A percentile compares a stretch with the other conserved stretches of the same genome.
These are phyloP conservation scores for Xylaria bambusicola DNA, from an alignment of 495 filamentous ascomycete species.

Conservation along the genomic window DNA sequence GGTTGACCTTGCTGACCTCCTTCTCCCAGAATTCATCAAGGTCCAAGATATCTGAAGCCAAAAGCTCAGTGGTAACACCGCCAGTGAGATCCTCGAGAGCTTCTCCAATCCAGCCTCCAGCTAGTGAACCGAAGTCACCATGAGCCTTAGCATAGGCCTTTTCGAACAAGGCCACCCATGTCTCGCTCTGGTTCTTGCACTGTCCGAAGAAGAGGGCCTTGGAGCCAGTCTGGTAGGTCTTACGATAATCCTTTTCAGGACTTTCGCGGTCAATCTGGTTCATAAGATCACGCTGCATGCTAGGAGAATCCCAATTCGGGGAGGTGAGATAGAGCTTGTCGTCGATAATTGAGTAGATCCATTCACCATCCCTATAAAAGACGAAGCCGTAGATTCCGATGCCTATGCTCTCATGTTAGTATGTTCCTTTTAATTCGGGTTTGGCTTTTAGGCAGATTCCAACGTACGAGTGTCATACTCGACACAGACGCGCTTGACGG, in stretches of 20 bases:
- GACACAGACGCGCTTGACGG: slow-evolving; percentile 83
- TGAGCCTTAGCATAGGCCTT: slow-evolving; percentile 98
- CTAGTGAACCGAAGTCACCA: slow-evolving; percentile 75
- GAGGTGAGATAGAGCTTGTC: slow-evolving; percentile 77
- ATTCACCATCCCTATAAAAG: slow-evolving; percentile 91
- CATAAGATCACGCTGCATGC: slow-evolving; percentile 54
- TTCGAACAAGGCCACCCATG: slow-evolving; percentile 89
- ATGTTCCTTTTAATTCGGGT: not conserved
- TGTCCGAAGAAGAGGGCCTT: slow-evolving; percentile 87
- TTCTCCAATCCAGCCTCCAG: slow-evolving; percentile 86
- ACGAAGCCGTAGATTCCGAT: slow-evolving; percentile 96
- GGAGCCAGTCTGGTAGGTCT: slow-evolving; percentile 75
- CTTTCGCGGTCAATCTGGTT: slow-evolving; percentile 63
- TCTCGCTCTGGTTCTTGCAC: slow-evolving; percentile 85
- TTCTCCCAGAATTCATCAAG: slow-evolving; percentile 86
- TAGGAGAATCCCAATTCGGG: slow-evolving; percentile 72
- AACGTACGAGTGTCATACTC: slow-evolving; percentile 60
- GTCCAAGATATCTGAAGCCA: slow-evolving; percentile 85
- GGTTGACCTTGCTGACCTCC: slow-evolving; percentile 83
- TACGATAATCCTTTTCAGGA: slow-evolving; percentile 75
- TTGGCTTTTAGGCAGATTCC: not conserved
- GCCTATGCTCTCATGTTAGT: slow-evolving; percentile 31
- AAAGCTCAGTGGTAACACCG: slow-evolving; percentile 83
- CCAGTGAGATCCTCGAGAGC: slow-evolving; percentile 92
- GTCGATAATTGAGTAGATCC: slow-evolving; percentile 91